Evolutionary conservation across 2,329 filamentous ascomycete species (phyloP).

Genomic region (Xylaria sp.): DNA sequence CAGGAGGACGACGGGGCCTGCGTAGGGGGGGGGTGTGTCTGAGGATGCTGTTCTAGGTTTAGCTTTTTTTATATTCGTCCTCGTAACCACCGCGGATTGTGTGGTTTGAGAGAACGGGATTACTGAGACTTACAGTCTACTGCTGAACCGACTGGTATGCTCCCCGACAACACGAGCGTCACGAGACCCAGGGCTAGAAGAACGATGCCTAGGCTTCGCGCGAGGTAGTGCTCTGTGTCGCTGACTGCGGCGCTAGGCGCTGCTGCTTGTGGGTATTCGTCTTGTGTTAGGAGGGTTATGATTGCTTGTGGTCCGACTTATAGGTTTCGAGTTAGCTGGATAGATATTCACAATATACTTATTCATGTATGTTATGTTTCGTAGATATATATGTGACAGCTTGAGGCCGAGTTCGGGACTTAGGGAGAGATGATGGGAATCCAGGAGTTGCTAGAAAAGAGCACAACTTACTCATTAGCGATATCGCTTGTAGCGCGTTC

Average conservation of each 20-base stretch:
- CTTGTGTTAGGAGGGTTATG: slow-evolving; percentile 54
- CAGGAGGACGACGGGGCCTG: slow-evolving; percentile 72
- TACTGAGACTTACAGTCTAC: slow-evolving; percentile 51
- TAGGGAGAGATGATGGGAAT: neutral
- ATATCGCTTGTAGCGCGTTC: slow-evolving; percentile 60
- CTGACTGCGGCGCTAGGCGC: slow-evolving; percentile 12
- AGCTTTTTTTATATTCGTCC: no score
- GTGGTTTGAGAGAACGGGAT: no score
- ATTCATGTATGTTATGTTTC: neutral
- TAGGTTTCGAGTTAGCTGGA: slow-evolving; percentile 8
- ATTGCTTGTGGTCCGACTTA: slow-evolving; percentile 46
- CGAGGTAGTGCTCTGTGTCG: slow-evolving; percentile 79
- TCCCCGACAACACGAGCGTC: slow-evolving; percentile 75
- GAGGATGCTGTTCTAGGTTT: slow-evolving; percentile 44
- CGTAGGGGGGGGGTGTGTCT: slow-evolving; percentile 65
- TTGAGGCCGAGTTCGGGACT: neutral
- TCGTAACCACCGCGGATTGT: no score
- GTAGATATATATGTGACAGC: neutral
- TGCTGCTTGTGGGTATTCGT: slow-evolving; percentile 14
- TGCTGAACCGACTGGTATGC: slow-evolving; percentile 69
- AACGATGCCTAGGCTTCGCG: slow-evolving; percentile 74
- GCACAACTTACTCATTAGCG: slow-evolving; percentile 51
- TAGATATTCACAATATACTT: neutral
- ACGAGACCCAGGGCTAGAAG: slow-evolving; percentile 73
- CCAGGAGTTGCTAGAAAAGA: neutral